These are phyloP conservation scores for Arthrinium puccinioides DNA, from an alignment of 2,329 filamentous ascomycete genomes.

Conservation along the genomic window DNA sequence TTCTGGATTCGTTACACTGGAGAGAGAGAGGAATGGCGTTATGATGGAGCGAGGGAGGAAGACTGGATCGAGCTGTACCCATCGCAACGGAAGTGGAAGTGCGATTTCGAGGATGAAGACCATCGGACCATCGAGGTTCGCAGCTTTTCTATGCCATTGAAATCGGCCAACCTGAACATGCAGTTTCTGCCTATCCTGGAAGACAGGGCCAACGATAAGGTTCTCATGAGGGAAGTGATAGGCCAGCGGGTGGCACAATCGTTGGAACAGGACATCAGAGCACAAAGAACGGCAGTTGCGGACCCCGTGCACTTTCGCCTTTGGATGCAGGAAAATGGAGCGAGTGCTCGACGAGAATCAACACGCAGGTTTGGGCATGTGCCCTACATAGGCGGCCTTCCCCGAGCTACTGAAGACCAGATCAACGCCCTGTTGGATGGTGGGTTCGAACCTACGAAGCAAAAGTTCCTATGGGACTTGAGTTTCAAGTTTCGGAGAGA, in stretches of 20 bases:
- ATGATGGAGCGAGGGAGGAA: too few relatives aligned
- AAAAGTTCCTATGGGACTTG: slow-evolving; percentile 40
- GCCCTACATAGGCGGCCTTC: slow-evolving; percentile 42
- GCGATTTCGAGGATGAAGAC: slow-evolving; percentile 35
- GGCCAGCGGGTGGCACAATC: slow-evolving; percentile 39
- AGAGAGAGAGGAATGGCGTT: too few relatives aligned
- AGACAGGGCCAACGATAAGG: slow-evolving; percentile 43
- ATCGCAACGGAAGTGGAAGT: slow-evolving; percentile 64
- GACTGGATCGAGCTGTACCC: slow-evolving; percentile 61
- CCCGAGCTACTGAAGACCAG: slow-evolving; percentile 39
- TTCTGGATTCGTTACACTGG: slow-evolving; percentile 61
- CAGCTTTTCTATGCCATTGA: slow-evolving; percentile 36
- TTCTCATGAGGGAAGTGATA: slow-evolving; percentile 39
- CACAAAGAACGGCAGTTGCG: slow-evolving; percentile 42
- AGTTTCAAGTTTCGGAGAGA: slow-evolving; percentile 38
- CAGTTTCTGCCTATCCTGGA: slow-evolving; percentile 64
- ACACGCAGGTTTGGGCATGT: slow-evolving; percentile 31
- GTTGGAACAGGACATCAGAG: slow-evolving; percentile 43
- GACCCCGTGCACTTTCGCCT: slow-evolving; percentile 41
- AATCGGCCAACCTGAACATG: slow-evolving; percentile 51
- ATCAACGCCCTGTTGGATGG: slow-evolving; percentile 48
- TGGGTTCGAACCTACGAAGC: slow-evolving; percentile 48
- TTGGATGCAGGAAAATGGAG: slow-evolving; percentile 42
- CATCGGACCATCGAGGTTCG: slow-evolving; percentile 61
- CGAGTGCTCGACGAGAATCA: slow-evolving; percentile 20